A percentile compares a stretch with the other conserved stretches of the same genome.
These are phyloP conservation scores for Curvularia lunata DNA, from an alignment of 2,329 filamentous ascomycete species.

Conservation along the genomic window DNA sequence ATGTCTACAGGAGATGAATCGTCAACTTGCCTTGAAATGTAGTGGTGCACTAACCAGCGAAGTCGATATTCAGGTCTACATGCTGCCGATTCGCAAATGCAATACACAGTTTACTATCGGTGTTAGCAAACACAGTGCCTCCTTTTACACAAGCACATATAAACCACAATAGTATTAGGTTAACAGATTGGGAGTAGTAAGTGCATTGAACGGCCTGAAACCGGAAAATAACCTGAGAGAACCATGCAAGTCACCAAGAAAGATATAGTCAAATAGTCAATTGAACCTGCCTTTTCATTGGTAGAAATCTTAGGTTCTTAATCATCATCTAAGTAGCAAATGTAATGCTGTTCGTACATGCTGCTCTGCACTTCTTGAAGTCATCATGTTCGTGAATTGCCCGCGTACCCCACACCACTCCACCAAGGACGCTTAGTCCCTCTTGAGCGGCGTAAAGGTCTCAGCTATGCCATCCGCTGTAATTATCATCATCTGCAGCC, in stretches of 20 bases:
- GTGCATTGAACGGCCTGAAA: not conserved
- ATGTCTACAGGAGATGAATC: not conserved
- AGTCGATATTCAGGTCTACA: not conserved
- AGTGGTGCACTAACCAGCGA: not conserved
- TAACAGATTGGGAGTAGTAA: no score
- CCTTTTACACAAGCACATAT: no score
- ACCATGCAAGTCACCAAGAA: not conserved
- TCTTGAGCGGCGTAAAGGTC: slow-evolving; percentile 81
- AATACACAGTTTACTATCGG: not conserved
- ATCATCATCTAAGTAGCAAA: slow-evolving; percentile 10
- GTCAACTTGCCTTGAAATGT: not conserved
- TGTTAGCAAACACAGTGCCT: not conserved
- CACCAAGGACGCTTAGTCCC: slow-evolving; percentile 36
- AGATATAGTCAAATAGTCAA: not conserved
- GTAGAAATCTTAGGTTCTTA: slow-evolving; percentile 1
- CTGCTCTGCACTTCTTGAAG: slow-evolving; percentile 28
- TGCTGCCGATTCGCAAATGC: not conserved
- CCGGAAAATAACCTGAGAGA: not conserved
- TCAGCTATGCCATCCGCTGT: slow-evolving; percentile 89
- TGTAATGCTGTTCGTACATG: slow-evolving; percentile 30
- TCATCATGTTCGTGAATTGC: slow-evolving; percentile 49
- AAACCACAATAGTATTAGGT: not conserved
- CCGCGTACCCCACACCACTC: no score
- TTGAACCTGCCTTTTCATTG: slow-evolving; percentile 4
- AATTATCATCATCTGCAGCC: slow-evolving; percentile 92